These are phyloP conservation scores for Funneliformis caledonium DNA, from an alignment of 371 early-diverging fungal species.

Conservation along the genomic window DNA sequence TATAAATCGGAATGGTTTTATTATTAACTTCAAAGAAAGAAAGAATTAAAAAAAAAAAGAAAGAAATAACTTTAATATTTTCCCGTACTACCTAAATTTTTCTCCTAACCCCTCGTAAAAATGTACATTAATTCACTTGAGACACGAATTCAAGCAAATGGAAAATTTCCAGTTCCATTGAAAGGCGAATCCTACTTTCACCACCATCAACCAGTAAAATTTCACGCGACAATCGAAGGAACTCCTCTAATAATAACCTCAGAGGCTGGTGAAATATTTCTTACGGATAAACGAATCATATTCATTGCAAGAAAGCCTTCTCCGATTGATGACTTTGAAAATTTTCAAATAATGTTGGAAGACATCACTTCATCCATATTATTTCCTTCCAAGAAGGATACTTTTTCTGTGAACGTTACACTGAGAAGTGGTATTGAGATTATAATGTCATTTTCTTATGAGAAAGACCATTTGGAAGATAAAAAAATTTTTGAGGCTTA, in stretches of 20 bases:
- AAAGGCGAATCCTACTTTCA: not conserved
- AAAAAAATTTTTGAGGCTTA: conserved; percentile 27
- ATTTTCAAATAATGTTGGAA: not conserved
- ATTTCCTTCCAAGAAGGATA: not conserved
- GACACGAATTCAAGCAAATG: not conserved
- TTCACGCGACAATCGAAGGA: not conserved
- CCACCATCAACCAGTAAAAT: not conserved
- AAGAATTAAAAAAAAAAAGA: too few relatives aligned
- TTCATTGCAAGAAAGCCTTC: conserved; percentile 9
- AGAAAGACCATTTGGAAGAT: not conserved
- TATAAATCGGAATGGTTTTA: too few relatives aligned
- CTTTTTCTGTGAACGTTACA: not conserved
- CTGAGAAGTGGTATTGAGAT: not conserved
- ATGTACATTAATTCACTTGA: not conserved
- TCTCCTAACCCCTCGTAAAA: not conserved
- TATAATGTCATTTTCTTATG: not conserved
- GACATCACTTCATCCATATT: conserved; percentile 14
- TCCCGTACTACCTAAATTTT: too few relatives aligned
- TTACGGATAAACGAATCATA: conserved; percentile 34
- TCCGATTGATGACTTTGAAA: not conserved
- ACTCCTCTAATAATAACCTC: not conserved
- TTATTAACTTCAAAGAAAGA: too few relatives aligned
- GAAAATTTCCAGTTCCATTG: not conserved
- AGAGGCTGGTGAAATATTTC: conserved; percentile 12
- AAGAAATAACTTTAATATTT: too few relatives aligned